Evolutionary conservation across 2,329 filamentous ascomycete genomes (phyloP).

Genomic region (Fusarium sp.): DNA sequence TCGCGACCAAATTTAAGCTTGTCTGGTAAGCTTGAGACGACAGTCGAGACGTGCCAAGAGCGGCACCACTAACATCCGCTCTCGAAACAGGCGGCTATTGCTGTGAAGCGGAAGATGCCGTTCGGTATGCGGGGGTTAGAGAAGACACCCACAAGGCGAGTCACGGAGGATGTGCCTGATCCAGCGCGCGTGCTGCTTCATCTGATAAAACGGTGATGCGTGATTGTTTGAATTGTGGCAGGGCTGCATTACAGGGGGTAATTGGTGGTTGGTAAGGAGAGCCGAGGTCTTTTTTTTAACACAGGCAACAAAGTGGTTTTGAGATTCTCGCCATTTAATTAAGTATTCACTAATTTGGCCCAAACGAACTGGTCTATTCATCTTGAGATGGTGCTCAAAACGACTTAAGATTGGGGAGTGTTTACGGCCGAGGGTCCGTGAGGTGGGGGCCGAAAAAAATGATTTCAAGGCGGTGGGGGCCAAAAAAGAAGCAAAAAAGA

Average conservation of each 20-base stretch:
- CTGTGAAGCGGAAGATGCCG: background rate
- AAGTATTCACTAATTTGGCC: too few species aligned
- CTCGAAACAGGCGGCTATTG: background rate
- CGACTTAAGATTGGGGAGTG: too few species aligned
- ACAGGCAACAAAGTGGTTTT: background rate
- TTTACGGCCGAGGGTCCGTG: too few species aligned
- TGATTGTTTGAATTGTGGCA: background rate
- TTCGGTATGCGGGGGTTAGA: background rate
- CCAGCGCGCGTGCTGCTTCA: background rate
- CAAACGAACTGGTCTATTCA: too few species aligned
- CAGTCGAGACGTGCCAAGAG: conserved; percentile 7
- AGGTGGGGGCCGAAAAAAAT: too few species aligned
- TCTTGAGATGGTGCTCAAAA: too few species aligned
- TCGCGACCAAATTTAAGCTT: conserved; percentile 6
- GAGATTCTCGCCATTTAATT: background rate
- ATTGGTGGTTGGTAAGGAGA: background rate
- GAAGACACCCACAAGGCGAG: background rate
- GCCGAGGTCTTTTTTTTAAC: background rate
- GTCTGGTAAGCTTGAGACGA: conserved; percentile 7
- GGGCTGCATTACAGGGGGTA: background rate
- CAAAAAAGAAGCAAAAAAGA: too few species aligned
- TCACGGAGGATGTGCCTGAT: background rate
- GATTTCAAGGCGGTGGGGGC: too few species aligned
- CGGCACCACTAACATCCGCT: background rate
- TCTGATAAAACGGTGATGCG: background rate